Evolutionary conservation across 768 basidiomycete genomes (phyloP).

Genomic region (Boletus pseudopeckii): DNA sequence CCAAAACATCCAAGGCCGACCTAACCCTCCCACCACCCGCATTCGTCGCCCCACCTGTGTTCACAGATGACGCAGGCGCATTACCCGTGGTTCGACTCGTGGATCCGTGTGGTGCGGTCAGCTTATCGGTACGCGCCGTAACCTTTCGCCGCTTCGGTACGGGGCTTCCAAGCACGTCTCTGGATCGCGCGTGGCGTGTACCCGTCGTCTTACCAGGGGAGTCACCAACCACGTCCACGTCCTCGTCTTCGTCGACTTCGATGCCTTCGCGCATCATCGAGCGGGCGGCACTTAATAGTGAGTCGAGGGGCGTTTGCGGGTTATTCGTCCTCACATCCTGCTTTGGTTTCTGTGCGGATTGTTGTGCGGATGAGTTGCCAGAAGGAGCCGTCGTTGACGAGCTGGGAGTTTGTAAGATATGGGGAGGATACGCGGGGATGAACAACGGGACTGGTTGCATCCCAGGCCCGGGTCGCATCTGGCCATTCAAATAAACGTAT

Average conservation of each 20-base stretch:
- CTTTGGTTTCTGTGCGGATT: constrained; percentile 17
- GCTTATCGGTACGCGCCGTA: constrained; percentile 7
- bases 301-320: constrained; percentile 52
- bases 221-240: constrained; percentile 19
- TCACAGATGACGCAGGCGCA: background rate
- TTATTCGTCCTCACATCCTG: constrained; percentile 20
- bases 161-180: constrained; percentile 33
- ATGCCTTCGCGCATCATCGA: constrained; percentile 47
- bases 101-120: constrained; percentile 4
- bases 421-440: constrained; percentile 27
- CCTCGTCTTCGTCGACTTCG: constrained; percentile 31
- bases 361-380: constrained; percentile 18
- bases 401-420: constrained; percentile 30
- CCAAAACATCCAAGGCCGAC: constrained; percentile 68
- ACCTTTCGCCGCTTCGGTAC: constrained; percentile 38
- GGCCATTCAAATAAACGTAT: constrained; percentile 29
- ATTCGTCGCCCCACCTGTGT: background rate
- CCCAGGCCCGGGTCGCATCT: constrained; percentile 25
- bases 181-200: constrained; percentile 27
- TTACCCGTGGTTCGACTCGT: background rate
- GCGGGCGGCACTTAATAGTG: constrained; percentile 57
- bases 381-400: constrained; percentile 32
- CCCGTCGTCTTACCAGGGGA: constrained; percentile 21
- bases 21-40: constrained; percentile 30
- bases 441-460: constrained; percentile 31